Evolutionary conservation across 805 yeast species (phyloP), one percentile per base, ranked within the genome.

Genomic region (Lipomyces kockii): DNA sequence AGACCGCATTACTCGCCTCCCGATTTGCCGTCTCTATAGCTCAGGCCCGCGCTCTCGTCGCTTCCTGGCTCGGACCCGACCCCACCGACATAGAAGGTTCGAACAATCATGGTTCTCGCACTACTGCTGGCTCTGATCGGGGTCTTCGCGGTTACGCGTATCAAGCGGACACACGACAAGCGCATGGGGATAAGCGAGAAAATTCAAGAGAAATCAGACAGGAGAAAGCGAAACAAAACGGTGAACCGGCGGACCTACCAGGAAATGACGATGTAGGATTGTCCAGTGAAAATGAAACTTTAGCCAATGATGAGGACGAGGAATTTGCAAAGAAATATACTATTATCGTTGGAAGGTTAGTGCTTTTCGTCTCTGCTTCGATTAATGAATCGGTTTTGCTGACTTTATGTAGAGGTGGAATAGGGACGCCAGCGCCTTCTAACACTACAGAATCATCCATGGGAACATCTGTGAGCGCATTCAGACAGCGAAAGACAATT

Each of bases 21-120:
- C 72, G 72, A 62, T 75, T 72, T 54, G 74, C 76, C 11, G 75
- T 75, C 34, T 75, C 77, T 5, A 67, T 75, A 8, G 68, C 66
- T 37, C 70, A 70, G 46, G 65, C 77, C 4, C 49, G 61, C 17
- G 56, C 60, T 14, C 68, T 75, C 12, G 71, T 75, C 11, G 62
- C 70, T 12, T 73, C 77, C 32, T 75, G 77, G 77, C 64, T 74
- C 39, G 59, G 64, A 51, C 51, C 53, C 49, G 29, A 14, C 55
- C 20, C 51, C 57, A 17, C 11, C 49, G 55, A 17, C 64, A 57
- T 22, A 14, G 55, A 6, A 4, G 34, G 11, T 8, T 35, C 17
- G n/a, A n/a, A 32, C n/a, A 25, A 51, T 35, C 29, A 59, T 59
- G 67, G 67, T 64, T 7, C 61, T 64, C 5, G 37, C 49, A 46